Evolutionary conservation across 306 rosid genomes (phyloP).

Genomic region (Citrullus colocynthis): DNA sequence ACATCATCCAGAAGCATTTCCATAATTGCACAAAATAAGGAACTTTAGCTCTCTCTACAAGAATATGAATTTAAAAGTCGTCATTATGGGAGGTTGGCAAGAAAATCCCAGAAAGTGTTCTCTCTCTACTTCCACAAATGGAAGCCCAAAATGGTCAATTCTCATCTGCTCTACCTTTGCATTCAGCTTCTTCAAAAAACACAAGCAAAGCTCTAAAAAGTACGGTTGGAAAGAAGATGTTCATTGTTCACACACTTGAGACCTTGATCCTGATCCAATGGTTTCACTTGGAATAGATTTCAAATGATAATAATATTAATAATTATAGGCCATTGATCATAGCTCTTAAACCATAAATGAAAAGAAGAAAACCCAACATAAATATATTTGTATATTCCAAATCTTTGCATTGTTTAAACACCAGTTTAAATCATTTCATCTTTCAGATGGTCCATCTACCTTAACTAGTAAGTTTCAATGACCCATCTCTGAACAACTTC

Average conservation of each 20-base stretch:
- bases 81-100: background rate
- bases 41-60: background rate
- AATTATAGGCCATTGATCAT: background rate
- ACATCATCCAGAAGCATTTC: background rate
- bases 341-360: background rate
- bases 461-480: slow-evolving; percentile 28
- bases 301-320: background rate
- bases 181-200: background rate
- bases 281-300: background rate
- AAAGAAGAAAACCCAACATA: background rate
- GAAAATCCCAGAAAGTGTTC: background rate
- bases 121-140: background rate
- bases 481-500: slow-evolving; percentile 45
- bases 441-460: slow-evolving; percentile 24
- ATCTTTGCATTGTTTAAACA: background rate
- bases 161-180: background rate
- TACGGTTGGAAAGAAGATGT: slow-evolving; percentile 1
- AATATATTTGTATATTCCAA: background rate
- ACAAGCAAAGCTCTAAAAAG: slow-evolving; percentile 7
- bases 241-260: background rate
- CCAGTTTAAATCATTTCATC: slow-evolving; percentile 1
- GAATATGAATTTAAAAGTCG: background rate
- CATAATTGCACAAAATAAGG: background rate
- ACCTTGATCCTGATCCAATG: background rate
- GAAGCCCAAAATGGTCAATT: background rate